phyloP scores from a whole-genome alignment of 108 stramenopile genomes.

The Skeletonema grethae region DNA sequence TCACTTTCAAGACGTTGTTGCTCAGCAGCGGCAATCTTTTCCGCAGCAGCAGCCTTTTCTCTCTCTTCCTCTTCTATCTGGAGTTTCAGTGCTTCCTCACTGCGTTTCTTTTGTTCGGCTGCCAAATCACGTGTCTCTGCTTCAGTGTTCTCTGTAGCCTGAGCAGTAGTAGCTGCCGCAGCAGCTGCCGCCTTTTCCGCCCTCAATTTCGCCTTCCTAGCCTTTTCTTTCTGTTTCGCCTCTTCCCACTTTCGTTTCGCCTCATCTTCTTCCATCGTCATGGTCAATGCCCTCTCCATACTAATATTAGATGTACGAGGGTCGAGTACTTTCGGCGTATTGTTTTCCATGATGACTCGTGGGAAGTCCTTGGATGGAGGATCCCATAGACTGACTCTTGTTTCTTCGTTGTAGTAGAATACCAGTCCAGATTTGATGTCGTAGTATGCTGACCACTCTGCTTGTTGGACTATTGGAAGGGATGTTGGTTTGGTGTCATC shows the following conservation, averaged over 20 bases:
- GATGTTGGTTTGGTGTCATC: background rate
- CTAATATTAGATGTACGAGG: slow-evolving; percentile 14
- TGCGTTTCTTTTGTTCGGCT: slow-evolving; percentile 56
- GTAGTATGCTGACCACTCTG: slow-evolving; percentile 34
- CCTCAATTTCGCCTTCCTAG: slow-evolving; percentile 72
- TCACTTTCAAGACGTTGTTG: background rate
- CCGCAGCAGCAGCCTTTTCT: slow-evolving; percentile 48
- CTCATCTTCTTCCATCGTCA: slow-evolving; percentile 17
- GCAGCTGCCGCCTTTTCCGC: slow-evolving; percentile 61
- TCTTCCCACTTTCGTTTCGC: slow-evolving; percentile 21
- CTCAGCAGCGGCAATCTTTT: slow-evolving; percentile 8
- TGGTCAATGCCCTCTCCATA: slow-evolving; percentile 21
- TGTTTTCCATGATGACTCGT: slow-evolving; percentile 13
- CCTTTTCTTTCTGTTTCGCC: slow-evolving; percentile 53
- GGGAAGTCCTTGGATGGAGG: slow-evolving; percentile 27
- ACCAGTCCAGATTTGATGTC: slow-evolving; percentile 32
- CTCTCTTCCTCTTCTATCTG: slow-evolving; percentile 14
- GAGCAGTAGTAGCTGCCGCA: background rate
- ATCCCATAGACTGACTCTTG: slow-evolving; percentile 41
- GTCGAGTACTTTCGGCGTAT: slow-evolving; percentile 13
- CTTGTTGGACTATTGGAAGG: slow-evolving; percentile 24
- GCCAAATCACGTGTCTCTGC: slow-evolving; percentile 3
- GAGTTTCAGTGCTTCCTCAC: slow-evolving; percentile 39
- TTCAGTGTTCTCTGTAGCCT: background rate
- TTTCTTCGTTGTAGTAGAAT: slow-evolving; percentile 34